Percentiles rank a stretch among this genome's conserved stretches.
phyloP scores from a whole-genome alignment of 1,284 basidiomycete genomes.

The Pyrrhoderma noxium region DNA sequence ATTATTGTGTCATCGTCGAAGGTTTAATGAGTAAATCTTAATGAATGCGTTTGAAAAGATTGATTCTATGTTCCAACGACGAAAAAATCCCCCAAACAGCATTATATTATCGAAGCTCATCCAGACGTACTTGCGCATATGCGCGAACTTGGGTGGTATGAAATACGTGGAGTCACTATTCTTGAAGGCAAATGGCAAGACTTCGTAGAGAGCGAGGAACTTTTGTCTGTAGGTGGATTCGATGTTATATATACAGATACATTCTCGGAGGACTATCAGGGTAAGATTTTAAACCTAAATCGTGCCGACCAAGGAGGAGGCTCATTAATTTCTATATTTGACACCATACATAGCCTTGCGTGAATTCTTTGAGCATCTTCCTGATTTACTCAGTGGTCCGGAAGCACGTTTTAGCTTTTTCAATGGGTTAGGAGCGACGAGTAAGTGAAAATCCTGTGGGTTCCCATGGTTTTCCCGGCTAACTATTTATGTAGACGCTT shows the following conservation, averaged over 20 bases:
- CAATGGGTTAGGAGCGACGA: constrained; percentile 94
- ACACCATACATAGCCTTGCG: constrained; percentile 75
- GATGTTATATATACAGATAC: constrained; percentile 95
- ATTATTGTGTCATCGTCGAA: constrained; percentile 19
- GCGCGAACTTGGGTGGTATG: constrained; percentile 67
- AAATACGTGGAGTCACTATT: constrained; percentile 70
- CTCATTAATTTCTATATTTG: too few species aligned
- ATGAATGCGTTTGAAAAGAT: constrained; percentile 41
- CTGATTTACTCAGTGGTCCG: constrained; percentile 72
- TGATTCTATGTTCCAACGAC: constrained; percentile 72
- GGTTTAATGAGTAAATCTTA: constrained; percentile 13
- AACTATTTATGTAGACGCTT: constrained; percentile 47
- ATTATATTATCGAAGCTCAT: constrained; percentile 95
- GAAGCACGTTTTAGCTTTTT: constrained; percentile 90
- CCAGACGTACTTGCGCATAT: constrained; percentile 83
- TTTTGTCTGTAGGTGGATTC: constrained; percentile 61
- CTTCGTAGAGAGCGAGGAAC: constrained; percentile 51
- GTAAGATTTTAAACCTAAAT: constrained; percentile 30
- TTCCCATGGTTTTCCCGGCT: neutral
- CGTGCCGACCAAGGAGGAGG: neutral
- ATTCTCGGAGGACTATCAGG: constrained; percentile 82
- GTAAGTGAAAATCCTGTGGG: constrained; percentile 37
- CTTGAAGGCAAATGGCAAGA: constrained; percentile 94
- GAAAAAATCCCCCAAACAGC: constrained; percentile 55
- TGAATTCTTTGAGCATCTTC: constrained; percentile 78